Evolutionary conservation across 805 yeast genomes (phyloP).

Genomic region (Priceomyces fermenticarens): DNA sequence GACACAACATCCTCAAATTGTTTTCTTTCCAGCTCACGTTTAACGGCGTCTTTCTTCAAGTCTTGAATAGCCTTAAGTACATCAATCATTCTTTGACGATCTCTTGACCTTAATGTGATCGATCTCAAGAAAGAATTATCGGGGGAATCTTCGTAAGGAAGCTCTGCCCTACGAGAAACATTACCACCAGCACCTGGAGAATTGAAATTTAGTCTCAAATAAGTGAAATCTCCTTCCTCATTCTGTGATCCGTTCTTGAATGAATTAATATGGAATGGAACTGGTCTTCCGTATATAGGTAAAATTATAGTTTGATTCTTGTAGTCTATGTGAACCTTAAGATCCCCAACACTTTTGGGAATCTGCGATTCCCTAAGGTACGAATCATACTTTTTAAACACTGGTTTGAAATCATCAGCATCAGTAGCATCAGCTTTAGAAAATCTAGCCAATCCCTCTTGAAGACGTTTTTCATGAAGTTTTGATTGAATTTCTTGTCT

Average conservation of each 20-base stretch:
- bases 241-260: slow-evolving; percentile 92
- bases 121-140: slow-evolving; percentile 85
- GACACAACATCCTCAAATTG: slow-evolving; percentile 92
- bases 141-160: slow-evolving; percentile 87
- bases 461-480: slow-evolving; percentile 79
- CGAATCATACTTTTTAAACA: slow-evolving; percentile 91
- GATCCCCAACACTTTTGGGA: slow-evolving; percentile 77
- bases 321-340: slow-evolving; percentile 82
- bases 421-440: slow-evolving; percentile 75
- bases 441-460: slow-evolving; percentile 80
- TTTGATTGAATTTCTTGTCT: slow-evolving; percentile 80
- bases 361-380: slow-evolving; percentile 91
- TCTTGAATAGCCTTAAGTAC: slow-evolving; percentile 88
- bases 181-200: slow-evolving; percentile 87
- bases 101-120: slow-evolving; percentile 83
- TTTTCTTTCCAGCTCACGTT: slow-evolving; percentile 86
- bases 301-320: slow-evolving; percentile 84
- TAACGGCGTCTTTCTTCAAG: slow-evolving; percentile 85
- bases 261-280: slow-evolving; percentile 93
- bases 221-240: slow-evolving; percentile 95
- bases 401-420: slow-evolving; percentile 58
- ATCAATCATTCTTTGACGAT: slow-evolving; percentile 86
- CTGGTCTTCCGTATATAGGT: slow-evolving; percentile 94
- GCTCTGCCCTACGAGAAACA: slow-evolving; percentile 65
- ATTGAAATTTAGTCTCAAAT: slow-evolving; percentile 84